Conservation (phyloP, 2,329 filamentous ascomycete species). For the Diaporthe eres region DNA sequence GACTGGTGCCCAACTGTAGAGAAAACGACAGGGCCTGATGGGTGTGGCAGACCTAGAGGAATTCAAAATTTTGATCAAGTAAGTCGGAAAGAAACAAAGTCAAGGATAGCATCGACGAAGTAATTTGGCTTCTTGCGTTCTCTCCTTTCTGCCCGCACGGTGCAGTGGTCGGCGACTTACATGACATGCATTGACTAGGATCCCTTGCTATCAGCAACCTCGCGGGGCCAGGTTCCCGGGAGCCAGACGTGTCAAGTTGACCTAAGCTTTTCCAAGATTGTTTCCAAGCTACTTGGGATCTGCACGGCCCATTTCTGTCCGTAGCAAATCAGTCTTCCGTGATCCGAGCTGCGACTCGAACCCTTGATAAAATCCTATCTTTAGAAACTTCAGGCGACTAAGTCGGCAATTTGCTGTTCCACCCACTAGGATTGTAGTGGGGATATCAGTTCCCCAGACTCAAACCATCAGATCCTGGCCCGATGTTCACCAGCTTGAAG, state of each 20-base stretch:
- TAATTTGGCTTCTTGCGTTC: not conserved
- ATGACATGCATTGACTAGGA: not conserved
- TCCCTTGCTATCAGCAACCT: not conserved
- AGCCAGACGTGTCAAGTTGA: not conserved
- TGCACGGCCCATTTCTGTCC: slow-evolving; percentile 2
- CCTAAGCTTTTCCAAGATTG: slow-evolving; percentile 18
- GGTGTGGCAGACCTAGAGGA: not conserved
- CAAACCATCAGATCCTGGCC: not conserved
- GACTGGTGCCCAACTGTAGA: not conserved
- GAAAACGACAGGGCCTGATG: not conserved
- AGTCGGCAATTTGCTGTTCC: not conserved
- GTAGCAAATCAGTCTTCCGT: not conserved
- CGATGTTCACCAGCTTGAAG: not conserved
- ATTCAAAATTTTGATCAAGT: not conserved
- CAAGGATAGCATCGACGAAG: not conserved
- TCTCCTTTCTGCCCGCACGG: not conserved
- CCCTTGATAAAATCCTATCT: not conserved
- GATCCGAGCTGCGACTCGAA: slow-evolving; percentile 4
- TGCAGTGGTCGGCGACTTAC: not conserved
- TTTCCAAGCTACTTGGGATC: slow-evolving; percentile 18
- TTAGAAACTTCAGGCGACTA: not conserved
- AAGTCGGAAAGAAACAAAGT: not conserved
- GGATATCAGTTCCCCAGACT: not conserved
- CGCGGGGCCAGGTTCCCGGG: not conserved
- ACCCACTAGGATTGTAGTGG: not conserved